Evolutionary conservation across 2,329 filamentous ascomycete species (phyloP), one percentile per base, ranked within the genome.

Genomic region (Ramularia collo-cygni): DNA sequence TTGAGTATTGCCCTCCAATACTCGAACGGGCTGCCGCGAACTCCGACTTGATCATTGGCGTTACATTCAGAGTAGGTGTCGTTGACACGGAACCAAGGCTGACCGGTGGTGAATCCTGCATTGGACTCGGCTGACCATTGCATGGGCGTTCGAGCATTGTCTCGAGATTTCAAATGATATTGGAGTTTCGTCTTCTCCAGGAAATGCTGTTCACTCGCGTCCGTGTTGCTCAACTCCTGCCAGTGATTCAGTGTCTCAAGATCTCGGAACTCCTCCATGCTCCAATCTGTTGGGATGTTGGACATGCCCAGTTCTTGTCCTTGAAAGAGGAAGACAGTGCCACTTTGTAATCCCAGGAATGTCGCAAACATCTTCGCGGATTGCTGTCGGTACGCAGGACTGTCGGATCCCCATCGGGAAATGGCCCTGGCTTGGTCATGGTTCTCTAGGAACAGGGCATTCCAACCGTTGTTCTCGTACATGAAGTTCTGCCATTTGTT

Each of bases 301-400:
- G 68, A 66, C 72, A 81, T 79, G 10, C 76, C 79, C 18, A 83
- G 65, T 60, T 83, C 79, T 55, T 83, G 76, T 9, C 79, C 79
- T 56, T 83, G 78, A 56, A 81, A 82, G 10, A 82, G 61, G 51
- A 79, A 83, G 0, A 77, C 67, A 0, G 79, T 81, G 8, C 79
- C 79, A 2, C 72, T n/a, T n/a, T n/a, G n/a, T n/a, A n/a, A n/a
- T 66, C 47, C 79, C 72, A 38, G 76, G 64, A 2, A 65, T 67
- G 42, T 77, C 26, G 77, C 73, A 10, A 81, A 61, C 63, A 81
- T 69, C 61, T 81, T 81, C 10, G 73, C 72, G 14, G 72, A 71
- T 9, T 64, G 56, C 3, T 58, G 60, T 8, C 75, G 66, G 46
- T 6, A 24, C 6, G 6, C 10, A 10, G 6, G 6, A 24, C 10